Conservation (phyloP, 768 basidiomycete species). For the Tylopilus intermedius region DNA sequence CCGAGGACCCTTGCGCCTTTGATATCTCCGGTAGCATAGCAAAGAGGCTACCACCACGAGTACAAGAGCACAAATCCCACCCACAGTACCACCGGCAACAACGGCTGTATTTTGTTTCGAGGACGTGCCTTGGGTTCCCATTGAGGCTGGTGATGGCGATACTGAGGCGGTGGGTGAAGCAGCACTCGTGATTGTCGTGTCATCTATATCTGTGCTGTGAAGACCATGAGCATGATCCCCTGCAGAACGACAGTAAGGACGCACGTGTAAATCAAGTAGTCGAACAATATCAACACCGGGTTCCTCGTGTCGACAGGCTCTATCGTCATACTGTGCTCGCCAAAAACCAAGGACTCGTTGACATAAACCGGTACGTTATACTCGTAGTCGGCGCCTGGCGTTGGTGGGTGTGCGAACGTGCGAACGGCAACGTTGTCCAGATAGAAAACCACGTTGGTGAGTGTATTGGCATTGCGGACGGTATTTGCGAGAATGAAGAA, state of each 20-base stretch:
- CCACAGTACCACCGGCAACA: too few relatives aligned
- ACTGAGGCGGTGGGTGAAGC: not conserved
- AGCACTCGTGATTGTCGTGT: not conserved
- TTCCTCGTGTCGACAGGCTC: not conserved
- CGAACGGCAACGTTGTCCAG: not conserved
- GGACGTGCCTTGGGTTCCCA: too few relatives aligned
- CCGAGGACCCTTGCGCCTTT: too few relatives aligned
- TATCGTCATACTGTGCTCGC: conserved; percentile 9
- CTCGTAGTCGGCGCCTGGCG: not conserved
- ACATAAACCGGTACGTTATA: conserved; percentile 16
- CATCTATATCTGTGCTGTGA: not conserved
- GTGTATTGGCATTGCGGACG: not conserved
- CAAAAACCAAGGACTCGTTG: conserved; percentile 3
- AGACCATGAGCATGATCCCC: not conserved
- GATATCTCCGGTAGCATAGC: too few relatives aligned
- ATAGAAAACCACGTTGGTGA: conserved; percentile 5
- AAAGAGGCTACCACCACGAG: too few relatives aligned
- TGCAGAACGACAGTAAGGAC: not conserved
- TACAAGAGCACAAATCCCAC: too few relatives aligned
- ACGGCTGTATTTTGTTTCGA: too few relatives aligned
- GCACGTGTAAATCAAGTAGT: conserved; percentile 18
- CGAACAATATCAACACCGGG: conserved; percentile 11
- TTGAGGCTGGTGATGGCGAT: too few relatives aligned
- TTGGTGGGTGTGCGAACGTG: conserved; percentile 3
- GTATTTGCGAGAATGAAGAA: conserved; percentile 18